Percentiles rank a stretch among this genome's conserved stretches.
These are phyloP conservation scores for Ustilago trichophora DNA, from an alignment of 1,284 basidiomycete species.

Conservation along the genomic window DNA sequence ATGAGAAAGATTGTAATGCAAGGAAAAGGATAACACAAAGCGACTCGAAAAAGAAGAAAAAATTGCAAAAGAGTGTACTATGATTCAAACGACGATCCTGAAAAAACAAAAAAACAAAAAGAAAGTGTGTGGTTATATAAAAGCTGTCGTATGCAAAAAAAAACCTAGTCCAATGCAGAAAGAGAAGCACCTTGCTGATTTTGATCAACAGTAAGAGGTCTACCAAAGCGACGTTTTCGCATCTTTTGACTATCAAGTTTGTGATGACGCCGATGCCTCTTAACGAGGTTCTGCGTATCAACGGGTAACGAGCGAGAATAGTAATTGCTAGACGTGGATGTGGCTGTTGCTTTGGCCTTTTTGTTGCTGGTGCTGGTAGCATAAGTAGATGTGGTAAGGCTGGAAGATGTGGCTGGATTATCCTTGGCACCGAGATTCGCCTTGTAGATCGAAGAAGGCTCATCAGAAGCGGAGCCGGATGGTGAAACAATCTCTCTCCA, in stretches of 20 bases:
- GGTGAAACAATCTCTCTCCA: slow-evolving; percentile 54
- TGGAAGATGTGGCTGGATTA: neutral
- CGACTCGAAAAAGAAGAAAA: slow-evolving; percentile 1
- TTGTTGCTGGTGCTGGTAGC: slow-evolving; percentile 6
- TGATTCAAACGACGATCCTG: neutral
- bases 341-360: slow-evolving; percentile 12
- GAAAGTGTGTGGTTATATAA: too few species aligned
- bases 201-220: slow-evolving; percentile 1
- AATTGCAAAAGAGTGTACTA: slow-evolving; percentile 3
- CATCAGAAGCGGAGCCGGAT: slow-evolving; percentile 18
- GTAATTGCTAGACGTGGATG: too few species aligned
- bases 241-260: slow-evolving; percentile 3
- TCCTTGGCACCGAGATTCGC: slow-evolving; percentile 36
- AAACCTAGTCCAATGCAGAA: slow-evolving; percentile 4
- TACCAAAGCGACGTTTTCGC: slow-evolving; percentile 32
- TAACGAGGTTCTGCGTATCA: too few species aligned
- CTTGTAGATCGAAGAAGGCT: slow-evolving; percentile 31
- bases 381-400: neutral
- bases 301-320: too few species aligned
- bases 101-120: neutral
- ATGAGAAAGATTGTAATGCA: too few species aligned
- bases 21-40: neutral
- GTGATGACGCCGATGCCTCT: slow-evolving; percentile 13
- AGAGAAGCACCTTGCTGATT: slow-evolving; percentile 7
- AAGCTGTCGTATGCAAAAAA: neutral